Base-by-base conservation (phyloP, 2,329 filamentous ascomycete genomes). In the Claviceps fusiformis region DNA sequence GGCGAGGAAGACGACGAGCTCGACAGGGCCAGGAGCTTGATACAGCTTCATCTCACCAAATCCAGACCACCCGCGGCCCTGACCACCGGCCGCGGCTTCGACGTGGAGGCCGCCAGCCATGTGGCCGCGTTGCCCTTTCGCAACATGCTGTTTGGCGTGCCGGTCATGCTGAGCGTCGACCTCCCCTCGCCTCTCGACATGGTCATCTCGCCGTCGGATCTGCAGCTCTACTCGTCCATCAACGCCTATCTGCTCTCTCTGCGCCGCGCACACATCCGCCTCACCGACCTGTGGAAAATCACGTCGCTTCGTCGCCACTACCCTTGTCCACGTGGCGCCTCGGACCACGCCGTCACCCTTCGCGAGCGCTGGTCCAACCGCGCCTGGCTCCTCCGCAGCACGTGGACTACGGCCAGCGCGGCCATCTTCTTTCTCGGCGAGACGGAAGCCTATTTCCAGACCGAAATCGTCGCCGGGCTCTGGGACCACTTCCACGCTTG, bases 381-480 rank as follows among this genome's bases (percentile, higher is more conserved):
- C 19, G 77, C 80, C 5, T 75, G 77, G 39, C 78, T 80, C 0
- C 86, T 95, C 77, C 82, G 93, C 17, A 86, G 83, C 59, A 80
- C 92, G 0, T 98, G 93, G 93, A 92, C 90, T 0, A 95, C 89
- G 0, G 86, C 87, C 61, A 90, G 87, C 64, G 87, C 90, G 2
- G 86, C 89, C 1, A 81, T 95, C 4, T 96, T 95, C 71, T 87
- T 97, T 61, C 75, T 97, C 3, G 89, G 87, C 0, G 91, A 96
- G 66, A 85, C 89, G 15, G 87, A 92, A 61, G 83, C 83, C 3
- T 97, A 95, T 63, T 82, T 97, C 48, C 92, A 96, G 67, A 89
- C 87, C 1, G 90, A 95, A 64, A 85, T 97, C 7, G 85, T 96
- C 15, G 81, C 84, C 57, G 83, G 84, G 37, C 83, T 89, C 1